Evolutionary conservation across 805 yeast species (phyloP), one percentile per base, ranked within the genome.

Genomic region (Jamesozyma piceae): DNA sequence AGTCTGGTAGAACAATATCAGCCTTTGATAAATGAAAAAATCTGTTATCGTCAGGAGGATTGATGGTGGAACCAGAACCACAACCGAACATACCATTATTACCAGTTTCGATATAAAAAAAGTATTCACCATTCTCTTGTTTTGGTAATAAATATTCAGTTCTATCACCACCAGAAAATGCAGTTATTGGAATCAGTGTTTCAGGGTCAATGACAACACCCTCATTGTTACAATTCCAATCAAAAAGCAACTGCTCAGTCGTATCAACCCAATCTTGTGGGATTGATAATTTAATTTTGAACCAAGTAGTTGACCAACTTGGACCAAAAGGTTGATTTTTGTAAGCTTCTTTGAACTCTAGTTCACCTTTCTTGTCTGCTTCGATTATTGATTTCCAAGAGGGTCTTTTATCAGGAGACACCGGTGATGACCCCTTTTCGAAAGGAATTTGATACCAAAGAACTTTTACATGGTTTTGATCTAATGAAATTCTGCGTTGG

Each of bases 231-330:
- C 88, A 78, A 58, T 90, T 95, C 86, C 94, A 89, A 48, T 86
- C 80, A 45, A 85, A 74, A 42, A 81, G 66, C 32, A 86, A 72
- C 44, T 69, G 71, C 31, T 75, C 77, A 11, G 37, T 31, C 14
- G 71, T 68, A 19, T 68, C 58, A 9, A 65, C 50, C 71, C 74
- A 66, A 2, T 69, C 59, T 14, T 67, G 50, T 0, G 95, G 95
- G 4, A 90, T 67, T n/a, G 68, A 66, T 44, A 85, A 63, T 13
- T 71, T 64, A 18, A 90, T 65, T 51, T 77, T 74, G 64, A 92
- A 87, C 98, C 98, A 90, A 49, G 87, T 94, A 1, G 97, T 83
- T 45, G 90, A 81, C 98, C 98, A 90, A 13, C 94, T 82, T 3
- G 98, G 98, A 0, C 97, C 97, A 60, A 84, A 87, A 8, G 70